phyloP scores from a whole-genome alignment of 345 rosid species.

The Hibiscus syriacus region DNA sequence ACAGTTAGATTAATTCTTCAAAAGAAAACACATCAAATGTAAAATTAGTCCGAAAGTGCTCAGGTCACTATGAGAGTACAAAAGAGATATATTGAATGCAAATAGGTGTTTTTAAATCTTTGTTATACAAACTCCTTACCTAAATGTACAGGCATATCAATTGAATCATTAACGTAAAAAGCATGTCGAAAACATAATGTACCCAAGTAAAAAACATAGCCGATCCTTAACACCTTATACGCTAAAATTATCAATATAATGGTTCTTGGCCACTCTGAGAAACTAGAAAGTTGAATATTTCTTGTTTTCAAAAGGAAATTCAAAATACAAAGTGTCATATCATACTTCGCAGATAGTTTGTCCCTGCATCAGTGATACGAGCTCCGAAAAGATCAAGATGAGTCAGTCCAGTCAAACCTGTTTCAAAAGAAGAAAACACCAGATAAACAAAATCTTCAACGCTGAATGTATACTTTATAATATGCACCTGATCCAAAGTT shows the following conservation, averaged over 20 bases:
- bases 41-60: not conserved
- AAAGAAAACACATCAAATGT: not conserved
- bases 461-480: not conserved
- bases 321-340: not conserved
- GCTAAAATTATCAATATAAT: not conserved
- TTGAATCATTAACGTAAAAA: no score
- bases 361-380: constrained; percentile 64
- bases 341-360: constrained; percentile 61
- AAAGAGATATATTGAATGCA: no score
- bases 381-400: constrained; percentile 88
- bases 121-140: no score
- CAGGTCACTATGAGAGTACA: not conserved
- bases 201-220: not conserved
- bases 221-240: not conserved
- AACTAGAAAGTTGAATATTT: not conserved
- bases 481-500: not conserved
- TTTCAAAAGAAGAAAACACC: not conserved
- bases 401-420: constrained; percentile 76
- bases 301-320: not conserved
- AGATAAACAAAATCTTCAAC: not conserved
- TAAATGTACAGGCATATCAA: no score
- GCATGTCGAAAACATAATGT: not conserved
- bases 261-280: not conserved
- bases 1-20: not conserved
- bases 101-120: no score